phyloP scores from a whole-genome alignment of 805 yeast genomes.

The Kodamaea kaohsiungensis region DNA sequence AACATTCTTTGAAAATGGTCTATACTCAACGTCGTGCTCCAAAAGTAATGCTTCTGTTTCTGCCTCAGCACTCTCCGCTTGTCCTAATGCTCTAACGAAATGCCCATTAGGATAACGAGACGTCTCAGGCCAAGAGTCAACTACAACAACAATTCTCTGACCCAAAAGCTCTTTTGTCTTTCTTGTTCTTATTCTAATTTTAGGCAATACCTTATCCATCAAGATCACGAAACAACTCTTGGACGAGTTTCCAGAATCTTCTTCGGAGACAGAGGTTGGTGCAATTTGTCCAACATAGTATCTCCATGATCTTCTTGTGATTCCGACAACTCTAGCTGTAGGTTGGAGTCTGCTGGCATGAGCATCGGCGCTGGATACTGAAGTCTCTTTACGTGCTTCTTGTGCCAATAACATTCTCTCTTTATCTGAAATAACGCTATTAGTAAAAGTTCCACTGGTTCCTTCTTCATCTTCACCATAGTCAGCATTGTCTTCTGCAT shows the following conservation, averaged over 20 bases:
- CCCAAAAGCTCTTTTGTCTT: slow-evolving; percentile 81
- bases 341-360: slow-evolving; percentile 63
- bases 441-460: slow-evolving; percentile 3
- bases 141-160: slow-evolving; percentile 86
- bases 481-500: slow-evolving; percentile 61
- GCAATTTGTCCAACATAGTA: slow-evolving; percentile 93
- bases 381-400: slow-evolving; percentile 68
- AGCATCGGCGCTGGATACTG: slow-evolving; percentile 38
- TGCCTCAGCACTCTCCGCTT: slow-evolving; percentile 86
- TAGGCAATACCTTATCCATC: slow-evolving; percentile 88
- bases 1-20: slow-evolving; percentile 92
- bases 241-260: slow-evolving; percentile 60
- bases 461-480: slow-evolving; percentile 43
- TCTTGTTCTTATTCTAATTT: slow-evolving; percentile 83
- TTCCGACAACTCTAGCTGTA: slow-evolving; percentile 91
- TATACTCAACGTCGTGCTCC: slow-evolving; percentile 95
- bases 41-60: slow-evolving; percentile 92
- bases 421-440: slow-evolving; percentile 58
- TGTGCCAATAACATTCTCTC: slow-evolving; percentile 74
- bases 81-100: slow-evolving; percentile 87
- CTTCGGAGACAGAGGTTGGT: slow-evolving; percentile 62
- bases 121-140: slow-evolving; percentile 87
- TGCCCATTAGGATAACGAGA: slow-evolving; percentile 94
- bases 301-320: slow-evolving; percentile 91
- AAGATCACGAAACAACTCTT: slow-evolving; percentile 80